A percentile compares a stretch with the other conserved stretches of the same genome.
Evolutionary conservation across 345 rosid genomes (phyloP).

Genomic region (Populus ilicifolia): DNA sequence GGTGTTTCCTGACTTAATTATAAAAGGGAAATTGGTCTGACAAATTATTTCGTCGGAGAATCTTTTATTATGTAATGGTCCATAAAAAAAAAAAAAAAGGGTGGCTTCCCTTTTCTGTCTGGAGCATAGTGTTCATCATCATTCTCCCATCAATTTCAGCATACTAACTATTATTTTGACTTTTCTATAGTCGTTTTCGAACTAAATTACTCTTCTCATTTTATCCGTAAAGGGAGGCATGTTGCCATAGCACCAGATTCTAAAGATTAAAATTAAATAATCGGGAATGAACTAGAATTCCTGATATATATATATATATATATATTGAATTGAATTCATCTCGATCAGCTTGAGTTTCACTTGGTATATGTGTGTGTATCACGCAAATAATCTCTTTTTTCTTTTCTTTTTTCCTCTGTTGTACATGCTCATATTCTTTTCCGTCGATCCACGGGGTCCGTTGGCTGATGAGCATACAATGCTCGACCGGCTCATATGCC

Average conservation of each 20-base stretch:
- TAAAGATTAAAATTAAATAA: no score
- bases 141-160: constrained; percentile 10
- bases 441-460: no score
- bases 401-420: no score
- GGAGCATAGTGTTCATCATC: not conserved
- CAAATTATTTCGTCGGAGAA: not conserved
- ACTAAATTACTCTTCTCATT: constrained; percentile 6
- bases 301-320: no score
- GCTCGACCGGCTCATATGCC: no score
- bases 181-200: constrained; percentile 8
- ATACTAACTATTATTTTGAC: not conserved
- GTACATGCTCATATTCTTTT: no score
- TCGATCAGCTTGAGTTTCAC: no score
- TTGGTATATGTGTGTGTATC: no score
- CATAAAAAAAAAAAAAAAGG: not conserved
- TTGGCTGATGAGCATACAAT: no score
- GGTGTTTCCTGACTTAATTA: not conserved
- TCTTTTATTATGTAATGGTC: not conserved
- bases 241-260: not conserved
- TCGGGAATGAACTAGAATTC: no score
- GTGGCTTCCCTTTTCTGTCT: not conserved
- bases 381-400: no score
- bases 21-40: not conserved
- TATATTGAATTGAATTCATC: no score
- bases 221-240: constrained; percentile 1